A percentile compares a stretch with the other conserved stretches of the same genome.
Evolutionary conservation across 2,329 filamentous ascomycete species (phyloP).

Genomic region (Leptographium galeiforme): DNA sequence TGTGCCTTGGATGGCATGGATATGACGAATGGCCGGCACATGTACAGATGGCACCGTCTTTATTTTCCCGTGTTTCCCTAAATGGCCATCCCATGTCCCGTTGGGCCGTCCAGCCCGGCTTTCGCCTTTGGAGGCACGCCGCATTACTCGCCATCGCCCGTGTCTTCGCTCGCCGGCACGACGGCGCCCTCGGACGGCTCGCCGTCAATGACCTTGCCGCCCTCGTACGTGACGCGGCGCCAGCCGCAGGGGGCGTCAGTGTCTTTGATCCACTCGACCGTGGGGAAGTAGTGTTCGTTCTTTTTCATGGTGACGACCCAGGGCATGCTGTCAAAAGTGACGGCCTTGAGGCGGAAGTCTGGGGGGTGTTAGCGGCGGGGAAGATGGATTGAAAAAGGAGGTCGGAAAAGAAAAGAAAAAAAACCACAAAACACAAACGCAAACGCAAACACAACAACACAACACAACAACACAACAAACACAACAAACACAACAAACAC

Average conservation of each 20-base stretch:
- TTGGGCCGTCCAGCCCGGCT: too few relatives aligned
- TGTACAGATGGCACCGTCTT: not conserved
- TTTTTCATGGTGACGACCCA: constrained; percentile 99
- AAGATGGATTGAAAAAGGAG: not conserved
- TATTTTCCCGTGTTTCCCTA: too few relatives aligned
- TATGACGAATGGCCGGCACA: not conserved
- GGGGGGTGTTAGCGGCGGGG: not conserved
- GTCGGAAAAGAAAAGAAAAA: not conserved
- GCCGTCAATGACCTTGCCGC: constrained; percentile 36
- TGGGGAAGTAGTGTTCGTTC: constrained; percentile 89
- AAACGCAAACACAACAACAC: too few relatives aligned
- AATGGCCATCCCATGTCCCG: too few relatives aligned
- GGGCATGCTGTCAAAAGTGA: constrained; percentile 95
- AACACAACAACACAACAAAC: not conserved
- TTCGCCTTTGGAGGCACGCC: too few relatives aligned
- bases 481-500: not conserved
- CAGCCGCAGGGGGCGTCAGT: constrained; percentile 44
- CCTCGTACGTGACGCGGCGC: constrained; percentile 49
- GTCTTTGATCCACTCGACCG: constrained; percentile 57
- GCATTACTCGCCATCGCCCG: constrained; percentile 23
- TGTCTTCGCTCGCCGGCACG: constrained; percentile 25
- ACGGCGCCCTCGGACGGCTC: constrained; percentile 38
- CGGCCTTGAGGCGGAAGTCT: constrained; percentile 93
- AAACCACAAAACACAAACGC: too few relatives aligned
- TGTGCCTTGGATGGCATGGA: too few relatives aligned